A percentile compares a stretch with the other conserved stretches of the same genome.
These are phyloP conservation scores for Ustilago hordei DNA, from an alignment of 1,284 basidiomycete species.

Conservation along the genomic window DNA sequence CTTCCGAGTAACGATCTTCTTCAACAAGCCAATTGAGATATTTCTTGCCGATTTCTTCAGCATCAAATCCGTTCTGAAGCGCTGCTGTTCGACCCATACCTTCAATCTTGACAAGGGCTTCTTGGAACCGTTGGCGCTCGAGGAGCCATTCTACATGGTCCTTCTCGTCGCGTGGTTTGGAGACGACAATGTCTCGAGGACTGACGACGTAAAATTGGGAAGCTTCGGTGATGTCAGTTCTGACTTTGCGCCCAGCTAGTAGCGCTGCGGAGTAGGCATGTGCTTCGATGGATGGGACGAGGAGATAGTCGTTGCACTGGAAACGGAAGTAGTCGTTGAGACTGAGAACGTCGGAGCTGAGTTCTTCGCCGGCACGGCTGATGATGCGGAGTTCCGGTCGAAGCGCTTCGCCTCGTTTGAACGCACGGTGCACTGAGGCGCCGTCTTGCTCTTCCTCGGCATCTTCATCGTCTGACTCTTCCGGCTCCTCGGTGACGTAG, in stretches of 20 bases:
- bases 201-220: conserved; percentile 81
- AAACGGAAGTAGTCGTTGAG: conserved; percentile 83
- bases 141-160: conserved; percentile 96
- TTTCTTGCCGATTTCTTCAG: conserved; percentile 71
- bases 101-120: conserved; percentile 88
- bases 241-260: conserved; percentile 39
- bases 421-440: conserved; percentile 6
- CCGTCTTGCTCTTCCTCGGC: conserved; percentile 19
- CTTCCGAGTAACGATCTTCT: conserved; percentile 82
- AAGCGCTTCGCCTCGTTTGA: conserved; percentile 83
- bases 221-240: conserved; percentile 29
- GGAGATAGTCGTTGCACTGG: conserved; percentile 90
- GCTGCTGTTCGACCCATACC: conserved; percentile 71
- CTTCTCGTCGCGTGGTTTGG: conserved; percentile 83
- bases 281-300: conserved; percentile 71
- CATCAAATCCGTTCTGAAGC: conserved; percentile 72
- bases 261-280: conserved; percentile 47
- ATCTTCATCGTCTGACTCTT: conserved; percentile 47
- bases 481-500: conserved; percentile 72
- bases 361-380: conserved; percentile 86
- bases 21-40: conserved; percentile 64
- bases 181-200: conserved; percentile 86
- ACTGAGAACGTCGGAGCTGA: conserved; percentile 85
- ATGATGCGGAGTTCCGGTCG: conserved; percentile 94
- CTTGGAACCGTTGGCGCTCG: conserved; percentile 84